Evolutionary conservation across 495 filamentous ascomycete genomes (phyloP).

Genomic region (Tuber magnatum): DNA sequence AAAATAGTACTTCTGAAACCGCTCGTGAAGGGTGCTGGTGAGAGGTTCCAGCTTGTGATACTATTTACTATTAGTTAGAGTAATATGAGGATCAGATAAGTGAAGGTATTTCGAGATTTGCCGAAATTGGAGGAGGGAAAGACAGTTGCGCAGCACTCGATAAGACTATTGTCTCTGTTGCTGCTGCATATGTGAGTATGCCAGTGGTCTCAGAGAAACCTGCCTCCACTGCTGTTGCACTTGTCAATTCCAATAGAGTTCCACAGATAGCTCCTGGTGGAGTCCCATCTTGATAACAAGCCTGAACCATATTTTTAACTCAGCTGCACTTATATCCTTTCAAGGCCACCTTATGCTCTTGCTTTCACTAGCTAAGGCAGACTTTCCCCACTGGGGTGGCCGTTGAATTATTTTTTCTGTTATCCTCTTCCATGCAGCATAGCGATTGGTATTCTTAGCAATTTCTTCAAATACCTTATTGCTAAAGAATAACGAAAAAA

Average conservation of each 20-base stretch:
- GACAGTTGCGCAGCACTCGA: not conserved
- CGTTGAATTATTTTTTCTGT: not conserved
- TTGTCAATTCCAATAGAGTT: no score
- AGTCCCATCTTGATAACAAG: conserved; percentile 8
- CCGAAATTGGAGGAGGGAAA: conserved; percentile 3
- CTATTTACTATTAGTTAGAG: not conserved
- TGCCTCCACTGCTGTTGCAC: not conserved
- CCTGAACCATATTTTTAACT: conserved; percentile 9
- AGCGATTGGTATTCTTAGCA: conserved; percentile 8
- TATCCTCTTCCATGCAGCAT: not conserved
- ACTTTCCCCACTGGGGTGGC: no score
- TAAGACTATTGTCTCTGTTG: not conserved
- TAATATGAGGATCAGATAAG: not conserved
- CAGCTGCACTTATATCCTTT: not conserved
- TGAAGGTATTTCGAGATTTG: conserved; percentile 9
- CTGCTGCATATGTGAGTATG: not conserved
- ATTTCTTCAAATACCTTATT: not conserved
- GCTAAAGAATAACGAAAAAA: not conserved
- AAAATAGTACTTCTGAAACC: not conserved
- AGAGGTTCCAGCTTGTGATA: conserved; percentile 10
- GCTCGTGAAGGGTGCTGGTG: no score
- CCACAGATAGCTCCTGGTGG: not conserved
- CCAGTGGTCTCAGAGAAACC: not conserved
- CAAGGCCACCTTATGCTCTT: not conserved
- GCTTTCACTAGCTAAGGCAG: not conserved